Evolutionary conservation across 1,139 yeast species (phyloP), one percentile per base, ranked within the genome.

Genomic region (Saccharomyces pastorianus): DNA sequence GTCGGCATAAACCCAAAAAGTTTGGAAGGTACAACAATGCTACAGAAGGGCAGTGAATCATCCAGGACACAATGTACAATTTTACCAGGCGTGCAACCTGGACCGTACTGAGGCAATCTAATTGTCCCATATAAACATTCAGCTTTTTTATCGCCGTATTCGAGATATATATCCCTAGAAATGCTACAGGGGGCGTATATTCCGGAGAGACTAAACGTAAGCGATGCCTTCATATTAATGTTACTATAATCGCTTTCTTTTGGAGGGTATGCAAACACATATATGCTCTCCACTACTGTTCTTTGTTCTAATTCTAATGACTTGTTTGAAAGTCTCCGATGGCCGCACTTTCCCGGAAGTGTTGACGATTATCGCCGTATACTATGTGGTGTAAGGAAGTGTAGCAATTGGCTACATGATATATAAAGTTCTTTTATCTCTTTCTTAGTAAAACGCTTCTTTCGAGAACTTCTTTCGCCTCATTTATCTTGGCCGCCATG

Each of bases 401-500:
- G 44, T 17, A 17, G 17, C 4, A 3, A 25, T 23, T 23, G 31
- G 34, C 49, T 13, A 14, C 7, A 34, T 25, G 31, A 14, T 4
- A 58, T 53, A 17, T 51, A 48, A 42, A 53, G 52, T 14, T 17
- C 27, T 34, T 31, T 48, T 47, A 57, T n/a, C 47, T 46, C 46
- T 59, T 55, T 41, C 58, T 58, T 23, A 65, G 32, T 52, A 65
- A 53, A 17, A 58, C 56, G 41, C 69, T 65, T n/a, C 60, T 54
- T 25, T 55, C 54, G 26, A 68, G 50, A 7, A 67, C 51, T 26
- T 68, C 69, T 49, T 64, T 61, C 52, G 99, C 99, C 73, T 93
- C 98, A 70, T 93, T 93, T 60, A 93, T 88, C 76, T 93, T 93
- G 53, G 96, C 89, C 56, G 99, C 97, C 68, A 93, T 72, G 65